These are phyloP conservation scores for Solanum appendiculatum DNA, from an alignment of 257 asterid species.

Conservation along the genomic window DNA sequence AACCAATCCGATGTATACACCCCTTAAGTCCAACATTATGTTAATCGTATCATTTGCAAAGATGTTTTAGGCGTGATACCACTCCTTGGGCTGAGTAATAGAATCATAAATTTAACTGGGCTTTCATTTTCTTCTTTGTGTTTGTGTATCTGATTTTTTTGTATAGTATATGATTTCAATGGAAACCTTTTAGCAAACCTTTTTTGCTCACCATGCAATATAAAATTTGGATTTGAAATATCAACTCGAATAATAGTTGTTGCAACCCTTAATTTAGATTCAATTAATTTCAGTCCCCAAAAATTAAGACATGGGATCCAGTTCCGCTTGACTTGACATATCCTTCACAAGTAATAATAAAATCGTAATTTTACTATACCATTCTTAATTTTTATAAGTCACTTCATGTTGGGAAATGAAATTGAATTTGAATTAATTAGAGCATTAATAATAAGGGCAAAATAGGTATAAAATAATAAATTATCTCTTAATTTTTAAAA, in stretches of 20 bases:
- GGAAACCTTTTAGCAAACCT: background rate
- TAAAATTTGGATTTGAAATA: background rate
- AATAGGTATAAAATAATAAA: background rate
- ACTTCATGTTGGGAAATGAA: background rate
- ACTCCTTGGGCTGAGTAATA: background rate
- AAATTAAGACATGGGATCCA: background rate
- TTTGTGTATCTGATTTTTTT: no score
- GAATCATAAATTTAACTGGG: background rate
- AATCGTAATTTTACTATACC: background rate
- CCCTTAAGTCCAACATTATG: no score
- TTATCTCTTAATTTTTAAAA: background rate
- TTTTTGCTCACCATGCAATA: background rate
- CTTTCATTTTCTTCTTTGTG: no score
- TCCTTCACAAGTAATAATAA: background rate
- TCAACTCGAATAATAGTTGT: background rate
- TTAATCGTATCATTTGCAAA: background rate
- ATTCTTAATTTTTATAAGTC: background rate
- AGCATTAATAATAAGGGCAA: background rate
- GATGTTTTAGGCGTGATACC: background rate
- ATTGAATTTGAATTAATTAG: background rate
- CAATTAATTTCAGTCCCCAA: background rate
- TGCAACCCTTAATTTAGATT: background rate
- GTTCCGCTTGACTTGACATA: background rate
- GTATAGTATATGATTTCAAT: no score
- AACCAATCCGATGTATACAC: no score